Evolutionary conservation across 2,329 filamentous ascomycete species (phyloP).

Genomic region (Diaporthe sp.): DNA sequence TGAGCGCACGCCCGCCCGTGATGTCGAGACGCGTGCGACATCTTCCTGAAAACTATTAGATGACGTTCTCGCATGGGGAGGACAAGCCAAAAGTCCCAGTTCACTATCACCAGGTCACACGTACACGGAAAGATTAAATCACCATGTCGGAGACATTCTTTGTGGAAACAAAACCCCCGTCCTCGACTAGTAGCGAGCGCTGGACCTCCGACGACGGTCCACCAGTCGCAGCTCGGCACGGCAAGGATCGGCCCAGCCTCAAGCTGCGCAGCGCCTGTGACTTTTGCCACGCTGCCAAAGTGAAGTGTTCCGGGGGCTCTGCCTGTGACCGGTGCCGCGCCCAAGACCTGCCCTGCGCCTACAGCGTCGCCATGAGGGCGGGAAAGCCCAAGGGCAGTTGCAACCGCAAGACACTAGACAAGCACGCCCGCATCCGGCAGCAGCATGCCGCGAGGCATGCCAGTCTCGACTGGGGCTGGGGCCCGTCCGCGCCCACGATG

Average conservation of each 20-base stretch:
- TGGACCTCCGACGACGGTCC: not conserved
- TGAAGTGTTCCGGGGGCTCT: constrained; percentile 16
- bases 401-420: constrained; percentile 10
- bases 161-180: constrained; percentile 8
- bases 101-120: not conserved
- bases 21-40: not conserved
- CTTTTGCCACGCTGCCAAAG: constrained; percentile 6
- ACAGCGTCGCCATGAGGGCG: constrained; percentile 3
- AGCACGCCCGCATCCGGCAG: constrained; percentile 18
- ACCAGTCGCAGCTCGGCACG: not conserved
- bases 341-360: not conserved
- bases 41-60: constrained; percentile 1
- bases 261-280: constrained; percentile 15
- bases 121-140: not conserved
- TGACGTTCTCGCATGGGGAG: not conserved
- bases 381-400: constrained; percentile 19
- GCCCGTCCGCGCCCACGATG: not conserved
- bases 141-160: constrained; percentile 10
- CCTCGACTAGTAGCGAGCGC: constrained; percentile 11
- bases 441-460: not conserved
- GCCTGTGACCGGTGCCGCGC: not conserved
- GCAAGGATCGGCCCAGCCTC: constrained; percentile 11
- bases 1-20: not conserved
- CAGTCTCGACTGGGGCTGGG: not conserved
- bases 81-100: not conserved